Percentiles rank a stretch among this genome's conserved stretches.
These are phyloP conservation scores for Uronychia setigera DNA, from an alignment of 73 alveolate species.

Conservation along the genomic window DNA sequence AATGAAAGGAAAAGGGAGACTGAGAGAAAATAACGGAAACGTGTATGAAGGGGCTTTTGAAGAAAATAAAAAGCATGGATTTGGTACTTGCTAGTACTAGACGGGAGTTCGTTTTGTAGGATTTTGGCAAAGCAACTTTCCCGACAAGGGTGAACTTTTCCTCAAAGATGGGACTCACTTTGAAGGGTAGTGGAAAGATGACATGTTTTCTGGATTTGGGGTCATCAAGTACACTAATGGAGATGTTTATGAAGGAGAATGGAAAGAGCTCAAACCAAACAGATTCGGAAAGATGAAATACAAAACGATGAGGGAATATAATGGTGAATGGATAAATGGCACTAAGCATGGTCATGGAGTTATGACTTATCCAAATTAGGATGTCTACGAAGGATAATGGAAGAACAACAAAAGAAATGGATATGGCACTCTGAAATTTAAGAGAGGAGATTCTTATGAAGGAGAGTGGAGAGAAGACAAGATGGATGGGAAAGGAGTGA, in stretches of 20 bases:
- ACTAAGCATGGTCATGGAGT: constrained; percentile 92
- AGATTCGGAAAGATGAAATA: constrained; percentile 47
- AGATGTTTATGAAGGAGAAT: constrained; percentile 59
- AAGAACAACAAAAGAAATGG: constrained; percentile 80
- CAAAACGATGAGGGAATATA: constrained; percentile 33
- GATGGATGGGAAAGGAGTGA: constrained; percentile 61
- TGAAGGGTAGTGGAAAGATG: constrained; percentile 85
- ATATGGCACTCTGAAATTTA: constrained; percentile 78
- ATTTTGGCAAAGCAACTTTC: constrained; percentile 35
- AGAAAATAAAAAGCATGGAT: constrained; percentile 37
- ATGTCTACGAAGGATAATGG: constrained; percentile 95
- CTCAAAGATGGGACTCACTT: constrained; percentile 69
- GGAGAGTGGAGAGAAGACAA: constrained; percentile 78
- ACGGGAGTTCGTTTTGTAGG: constrained; percentile 44
- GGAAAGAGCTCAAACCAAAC: constrained; percentile 60
- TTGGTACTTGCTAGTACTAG: constrained; percentile 30
- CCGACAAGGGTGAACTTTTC: constrained; percentile 63
- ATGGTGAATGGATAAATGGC: constrained; percentile 91
- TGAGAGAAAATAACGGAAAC: constrained; percentile 31
- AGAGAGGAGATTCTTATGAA: constrained; percentile 85
- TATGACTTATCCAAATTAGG: constrained; percentile 92
- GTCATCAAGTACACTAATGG: constrained; percentile 59
- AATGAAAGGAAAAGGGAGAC: constrained; percentile 46
- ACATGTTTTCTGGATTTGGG: constrained; percentile 77
- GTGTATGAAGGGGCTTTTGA: constrained; percentile 33